Evolutionary conservation across 768 basidiomycete species (phyloP), one percentile per base, ranked within the genome.

Genomic region (Suillus luteus): DNA sequence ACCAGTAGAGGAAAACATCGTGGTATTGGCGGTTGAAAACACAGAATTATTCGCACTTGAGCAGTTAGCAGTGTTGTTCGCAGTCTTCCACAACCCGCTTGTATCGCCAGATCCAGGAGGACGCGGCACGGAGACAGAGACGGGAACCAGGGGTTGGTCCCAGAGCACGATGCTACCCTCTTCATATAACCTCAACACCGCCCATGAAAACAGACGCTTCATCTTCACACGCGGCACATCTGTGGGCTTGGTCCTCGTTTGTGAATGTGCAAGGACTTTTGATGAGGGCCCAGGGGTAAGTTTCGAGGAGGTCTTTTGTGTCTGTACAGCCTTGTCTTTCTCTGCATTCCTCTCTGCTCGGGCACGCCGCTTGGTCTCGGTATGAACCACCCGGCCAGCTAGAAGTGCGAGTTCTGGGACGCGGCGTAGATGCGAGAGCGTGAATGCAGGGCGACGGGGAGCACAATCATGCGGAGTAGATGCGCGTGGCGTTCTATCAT

Each of bases 131-230:
- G 35, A 37, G 55, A n/a, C 55, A 15, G 57, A n/a, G 12, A 48
- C 31, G 59, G 43, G 37, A 60, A 75, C 79, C 15, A 79, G 77
- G 3, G 87, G 85, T 0, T 90, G 89, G 63, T 90, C 87, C 86
- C 89, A 91, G 3, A 90, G 73, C 1, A 92, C 80, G 63, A 93
- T 85, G 62, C 83, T 85, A n/a, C 92, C 92, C 63, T 92, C 91
- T 61, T 85, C 80, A 57, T 86, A 79, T 24, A 93, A 76, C 70
- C 87, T 83, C 22, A 85, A 77, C 60, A 93, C 78, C 0, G 88
- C 87, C 79, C 83, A 85, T 22, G 77, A 74, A 74, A 91, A 93
- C 2, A 93, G 79, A 10, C 89, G 81, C 69, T 91, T 91, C 74
- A 85, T 83, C 74, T 86, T 87, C 31, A 65, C 74, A 64, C 40